These are phyloP conservation scores for Macrophomina pseudophaseolina DNA, from an alignment of 2,329 filamentous ascomycete genomes.

Conservation along the genomic window DNA sequence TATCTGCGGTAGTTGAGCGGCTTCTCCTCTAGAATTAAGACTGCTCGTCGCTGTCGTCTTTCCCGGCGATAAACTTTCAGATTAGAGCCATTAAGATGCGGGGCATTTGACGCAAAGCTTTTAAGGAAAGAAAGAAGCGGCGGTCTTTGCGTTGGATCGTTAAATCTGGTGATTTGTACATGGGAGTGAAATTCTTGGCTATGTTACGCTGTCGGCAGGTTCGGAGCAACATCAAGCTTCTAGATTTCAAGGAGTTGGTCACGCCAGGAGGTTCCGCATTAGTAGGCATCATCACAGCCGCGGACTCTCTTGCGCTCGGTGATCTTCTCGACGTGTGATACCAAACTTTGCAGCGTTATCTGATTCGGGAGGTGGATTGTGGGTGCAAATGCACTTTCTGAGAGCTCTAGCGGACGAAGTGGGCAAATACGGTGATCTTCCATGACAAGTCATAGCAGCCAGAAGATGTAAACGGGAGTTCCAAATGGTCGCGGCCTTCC, in stretches of 20 bases:
- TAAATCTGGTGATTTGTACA: background rate
- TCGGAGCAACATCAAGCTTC: background rate
- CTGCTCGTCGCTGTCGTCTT: background rate
- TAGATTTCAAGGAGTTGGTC: background rate
- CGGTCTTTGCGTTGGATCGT: background rate
- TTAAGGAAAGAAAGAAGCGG: background rate
- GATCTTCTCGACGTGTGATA: background rate
- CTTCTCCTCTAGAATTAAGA: background rate
- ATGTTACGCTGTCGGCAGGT: background rate
- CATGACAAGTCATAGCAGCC: background rate
- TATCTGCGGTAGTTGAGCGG: background rate
- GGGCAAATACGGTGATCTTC: background rate
- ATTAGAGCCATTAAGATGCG: background rate
- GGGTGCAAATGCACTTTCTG: background rate
- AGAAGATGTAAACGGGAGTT: too few relatives aligned
- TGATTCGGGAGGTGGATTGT: background rate
- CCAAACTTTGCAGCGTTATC: background rate
- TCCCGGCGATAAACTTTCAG: background rate
- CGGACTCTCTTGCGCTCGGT: background rate
- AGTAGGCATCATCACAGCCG: background rate
- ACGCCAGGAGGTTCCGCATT: background rate
- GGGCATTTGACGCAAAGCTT: background rate
- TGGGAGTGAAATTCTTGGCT: background rate
- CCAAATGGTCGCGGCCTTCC: too few relatives aligned
- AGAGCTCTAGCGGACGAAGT: background rate